Evolutionary conservation across 768 basidiomycete species (phyloP).

Genomic region (Suillus sp.): DNA sequence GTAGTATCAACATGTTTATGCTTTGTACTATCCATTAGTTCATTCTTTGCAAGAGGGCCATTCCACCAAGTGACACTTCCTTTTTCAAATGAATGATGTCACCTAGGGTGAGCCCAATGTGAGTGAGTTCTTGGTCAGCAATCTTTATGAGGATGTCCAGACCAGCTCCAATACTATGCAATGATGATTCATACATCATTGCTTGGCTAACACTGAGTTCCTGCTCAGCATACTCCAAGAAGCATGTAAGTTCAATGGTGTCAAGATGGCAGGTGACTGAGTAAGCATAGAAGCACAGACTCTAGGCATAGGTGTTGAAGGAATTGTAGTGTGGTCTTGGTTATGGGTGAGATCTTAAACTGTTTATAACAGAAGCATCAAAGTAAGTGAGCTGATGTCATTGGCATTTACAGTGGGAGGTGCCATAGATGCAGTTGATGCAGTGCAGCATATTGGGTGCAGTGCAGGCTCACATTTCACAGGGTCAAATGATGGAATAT

Average conservation of each 20-base stretch:
- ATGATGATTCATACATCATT: neutral
- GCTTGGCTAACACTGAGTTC: conserved; percentile 5
- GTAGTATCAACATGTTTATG: too few species aligned
- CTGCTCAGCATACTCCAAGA: conserved; percentile 1
- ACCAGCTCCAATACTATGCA: neutral
- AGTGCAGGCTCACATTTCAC: neutral
- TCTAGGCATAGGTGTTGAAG: neutral
- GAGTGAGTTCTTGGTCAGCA: neutral
- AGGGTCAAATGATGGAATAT: conserved; percentile 5
- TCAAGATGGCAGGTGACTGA: neutral
- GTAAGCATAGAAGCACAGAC: neutral
- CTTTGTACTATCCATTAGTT: neutral
- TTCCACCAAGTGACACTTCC: conserved; percentile 11
- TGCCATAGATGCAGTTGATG: neutral
- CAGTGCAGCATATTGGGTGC: neutral
- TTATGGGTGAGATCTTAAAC: neutral
- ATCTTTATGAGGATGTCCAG: conserved; percentile 7
- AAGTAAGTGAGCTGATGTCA: conserved; percentile 7
- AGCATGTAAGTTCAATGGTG: conserved; percentile 8
- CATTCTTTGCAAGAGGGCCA: conserved; percentile 10
- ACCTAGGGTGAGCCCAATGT: neutral
- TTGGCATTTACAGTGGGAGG: neutral
- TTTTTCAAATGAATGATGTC: conserved; percentile 14
- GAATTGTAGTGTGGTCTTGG: neutral
- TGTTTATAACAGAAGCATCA: neutral